Conservation (phyloP, 2,329 filamentous ascomycete genomes). For the Pseudopyricularia javanii region DNA sequence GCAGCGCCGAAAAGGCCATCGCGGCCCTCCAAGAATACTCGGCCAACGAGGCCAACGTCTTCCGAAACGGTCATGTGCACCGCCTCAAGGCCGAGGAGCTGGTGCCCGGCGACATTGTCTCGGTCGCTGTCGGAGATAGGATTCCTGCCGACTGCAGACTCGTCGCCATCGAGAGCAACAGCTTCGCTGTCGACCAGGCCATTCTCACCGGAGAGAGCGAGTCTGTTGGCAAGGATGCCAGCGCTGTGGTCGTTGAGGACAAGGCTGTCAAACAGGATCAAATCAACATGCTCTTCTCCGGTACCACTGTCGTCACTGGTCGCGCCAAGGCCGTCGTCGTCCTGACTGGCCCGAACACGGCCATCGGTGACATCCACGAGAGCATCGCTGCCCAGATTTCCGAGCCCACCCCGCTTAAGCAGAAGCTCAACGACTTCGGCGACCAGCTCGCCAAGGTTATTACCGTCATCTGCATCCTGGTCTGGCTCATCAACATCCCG, state of each 20-base stretch:
- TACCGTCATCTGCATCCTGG: conserved; percentile 87
- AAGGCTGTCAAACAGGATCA: conserved; percentile 96
- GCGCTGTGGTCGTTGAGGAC: conserved; percentile 54
- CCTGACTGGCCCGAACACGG: conserved; percentile 77
- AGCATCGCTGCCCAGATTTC: conserved; percentile 98
- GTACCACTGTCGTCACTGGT: conserved; percentile 91
- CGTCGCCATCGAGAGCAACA: conserved; percentile 88
- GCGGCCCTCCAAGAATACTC: conserved; percentile 98
- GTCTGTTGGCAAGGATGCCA: conserved; percentile 78
- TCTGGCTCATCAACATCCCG: conserved; percentile 97
- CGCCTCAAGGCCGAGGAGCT: conserved; percentile 92
- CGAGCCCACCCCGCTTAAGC: conserved; percentile 90
- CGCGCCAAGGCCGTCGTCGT: conserved; percentile 86
- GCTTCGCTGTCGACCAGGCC: conserved; percentile 91
- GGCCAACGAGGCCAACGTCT: conserved; percentile 89
- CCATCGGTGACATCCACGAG: conserved; percentile 97
- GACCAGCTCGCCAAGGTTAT: conserved; percentile 96
- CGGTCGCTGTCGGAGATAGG: conserved; percentile 79
- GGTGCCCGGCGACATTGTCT: conserved; percentile 86
- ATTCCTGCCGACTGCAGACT: conserved; percentile 92
- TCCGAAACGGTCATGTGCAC: conserved; percentile 70
- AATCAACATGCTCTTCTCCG: conserved; percentile 95
- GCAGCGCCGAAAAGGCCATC: conserved; percentile 96
- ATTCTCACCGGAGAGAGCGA: conserved; percentile 96
- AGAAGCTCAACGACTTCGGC: conserved; percentile 97